A percentile compares a stretch with the other conserved stretches of the same genome.
Evolutionary conservation across 345 rosid species (phyloP).

Genomic region (Arabis hirsuta): DNA sequence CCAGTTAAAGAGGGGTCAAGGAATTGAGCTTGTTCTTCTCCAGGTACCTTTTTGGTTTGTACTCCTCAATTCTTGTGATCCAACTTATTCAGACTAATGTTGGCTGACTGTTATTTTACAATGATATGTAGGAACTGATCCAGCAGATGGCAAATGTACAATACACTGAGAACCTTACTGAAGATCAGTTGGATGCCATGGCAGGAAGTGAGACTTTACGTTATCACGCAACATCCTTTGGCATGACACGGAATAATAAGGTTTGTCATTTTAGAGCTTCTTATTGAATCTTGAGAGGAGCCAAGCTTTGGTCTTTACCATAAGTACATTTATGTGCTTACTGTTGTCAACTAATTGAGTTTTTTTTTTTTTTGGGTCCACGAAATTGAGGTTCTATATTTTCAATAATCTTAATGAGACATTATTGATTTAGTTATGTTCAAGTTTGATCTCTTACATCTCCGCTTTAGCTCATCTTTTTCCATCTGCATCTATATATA

Average conservation of each 20-base stretch:
- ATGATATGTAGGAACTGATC: constrained; percentile 77
- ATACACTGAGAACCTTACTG: constrained; percentile 95
- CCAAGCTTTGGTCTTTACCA: constrained; percentile 25
- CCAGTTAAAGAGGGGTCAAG: constrained; percentile 93
- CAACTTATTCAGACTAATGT: constrained; percentile 16
- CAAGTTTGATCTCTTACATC: constrained; percentile 16
- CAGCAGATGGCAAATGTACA: constrained; percentile 99
- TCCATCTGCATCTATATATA: background rate
- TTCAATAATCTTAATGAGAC: constrained; percentile 15
- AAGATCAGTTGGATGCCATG: constrained; percentile 99
- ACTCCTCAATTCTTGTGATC: constrained; percentile 26
- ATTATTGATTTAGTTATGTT: constrained; percentile 8
- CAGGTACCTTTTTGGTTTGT: constrained; percentile 60
- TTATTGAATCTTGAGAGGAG: constrained; percentile 2
- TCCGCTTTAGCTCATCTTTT: constrained; percentile 6
- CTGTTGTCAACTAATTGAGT: background rate
- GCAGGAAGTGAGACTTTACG: constrained; percentile 99
- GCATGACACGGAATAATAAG: constrained; percentile 92
- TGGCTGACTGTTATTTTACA: constrained; percentile 41
- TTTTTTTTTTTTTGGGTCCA: too few relatives aligned
- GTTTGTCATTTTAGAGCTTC: constrained; percentile 48
- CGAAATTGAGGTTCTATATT: constrained; percentile 8
- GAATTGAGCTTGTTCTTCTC: constrained; percentile 95
- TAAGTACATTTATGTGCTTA: constrained; percentile 9
- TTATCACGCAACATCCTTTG: constrained; percentile 93